These are phyloP conservation scores for Lentinula raphanica DNA, from an alignment of 768 basidiomycete species.

Conservation along the genomic window DNA sequence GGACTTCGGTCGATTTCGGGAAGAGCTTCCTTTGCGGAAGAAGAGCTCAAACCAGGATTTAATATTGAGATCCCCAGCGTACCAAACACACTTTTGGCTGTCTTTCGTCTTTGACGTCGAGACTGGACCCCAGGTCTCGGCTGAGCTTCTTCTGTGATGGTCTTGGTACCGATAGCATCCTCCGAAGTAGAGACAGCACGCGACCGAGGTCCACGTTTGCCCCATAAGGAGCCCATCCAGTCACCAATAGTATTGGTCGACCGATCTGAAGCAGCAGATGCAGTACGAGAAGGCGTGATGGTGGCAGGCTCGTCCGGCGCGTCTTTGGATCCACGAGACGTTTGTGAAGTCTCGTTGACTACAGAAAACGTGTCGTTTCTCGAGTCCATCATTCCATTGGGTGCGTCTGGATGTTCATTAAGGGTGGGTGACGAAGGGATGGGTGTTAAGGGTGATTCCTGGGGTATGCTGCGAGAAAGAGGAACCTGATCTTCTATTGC, in stretches of 20 bases:
- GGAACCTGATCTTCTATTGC: slow-evolving; percentile 45
- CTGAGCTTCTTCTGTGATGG: not conserved
- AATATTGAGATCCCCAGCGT: slow-evolving; percentile 65
- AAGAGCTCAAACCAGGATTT: slow-evolving; percentile 35
- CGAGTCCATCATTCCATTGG: not conserved
- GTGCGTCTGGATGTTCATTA: no score
- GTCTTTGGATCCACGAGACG: not conserved
- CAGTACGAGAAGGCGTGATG: not conserved
- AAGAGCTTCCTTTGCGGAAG: slow-evolving; percentile 10
- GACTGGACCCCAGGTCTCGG: not conserved
- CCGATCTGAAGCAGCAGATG: not conserved
- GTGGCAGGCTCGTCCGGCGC: not conserved
- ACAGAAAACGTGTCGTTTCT: not conserved
- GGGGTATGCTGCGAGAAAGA: slow-evolving; percentile 30
- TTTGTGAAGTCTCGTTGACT: not conserved
- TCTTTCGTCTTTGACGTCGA: slow-evolving; percentile 31
- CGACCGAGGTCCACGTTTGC: slow-evolving; percentile 30
- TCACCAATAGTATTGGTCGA: slow-evolving; percentile 41
- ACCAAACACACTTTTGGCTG: slow-evolving; percentile 64
- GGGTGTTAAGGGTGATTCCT: slow-evolving; percentile 26
- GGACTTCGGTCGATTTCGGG: not conserved
- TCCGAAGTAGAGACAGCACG: slow-evolving; percentile 16
- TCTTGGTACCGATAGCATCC: not conserved
- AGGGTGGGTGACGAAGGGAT: slow-evolving; percentile 23
- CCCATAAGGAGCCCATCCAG: slow-evolving; percentile 78